Evolutionary conservation across 139 green algal species (phyloP).

Genomic region (Tetradesmus lagerheimii): DNA sequence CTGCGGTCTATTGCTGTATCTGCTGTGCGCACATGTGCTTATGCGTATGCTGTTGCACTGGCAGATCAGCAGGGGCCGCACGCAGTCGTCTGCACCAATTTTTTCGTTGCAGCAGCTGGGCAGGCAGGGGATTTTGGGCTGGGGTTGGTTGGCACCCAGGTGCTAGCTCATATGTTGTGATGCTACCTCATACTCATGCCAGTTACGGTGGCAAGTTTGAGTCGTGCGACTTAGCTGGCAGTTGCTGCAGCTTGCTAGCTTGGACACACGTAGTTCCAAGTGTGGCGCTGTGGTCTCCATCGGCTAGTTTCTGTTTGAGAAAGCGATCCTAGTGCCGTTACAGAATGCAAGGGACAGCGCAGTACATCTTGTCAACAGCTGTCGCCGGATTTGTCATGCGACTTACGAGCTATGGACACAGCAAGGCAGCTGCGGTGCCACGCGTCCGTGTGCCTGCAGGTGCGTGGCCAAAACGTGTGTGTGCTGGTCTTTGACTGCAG

Average conservation of each 20-base stretch:
- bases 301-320: neutral
- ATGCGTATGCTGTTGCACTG: neutral
- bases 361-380: neutral
- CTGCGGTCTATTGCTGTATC: neutral
- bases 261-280: neutral
- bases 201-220: neutral
- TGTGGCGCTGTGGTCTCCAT: no score
- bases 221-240: no score
- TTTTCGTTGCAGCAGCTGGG: conserved; percentile 15
- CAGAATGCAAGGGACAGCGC: no score
- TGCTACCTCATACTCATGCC: neutral
- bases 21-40: neutral
- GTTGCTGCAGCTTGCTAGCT: neutral
- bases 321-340: neutral
- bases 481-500: neutral
- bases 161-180: neutral
- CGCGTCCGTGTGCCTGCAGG: neutral
- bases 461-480: neutral
- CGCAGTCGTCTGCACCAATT: neutral
- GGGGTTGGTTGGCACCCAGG: neutral
- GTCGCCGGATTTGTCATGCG: no score
- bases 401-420: no score
- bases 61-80: neutral
- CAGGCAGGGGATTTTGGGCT: neutral
- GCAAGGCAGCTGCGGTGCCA: neutral